Base-by-base conservation (phyloP, 257 asterid genomes). In the Mitragyna speciosa region DNA sequence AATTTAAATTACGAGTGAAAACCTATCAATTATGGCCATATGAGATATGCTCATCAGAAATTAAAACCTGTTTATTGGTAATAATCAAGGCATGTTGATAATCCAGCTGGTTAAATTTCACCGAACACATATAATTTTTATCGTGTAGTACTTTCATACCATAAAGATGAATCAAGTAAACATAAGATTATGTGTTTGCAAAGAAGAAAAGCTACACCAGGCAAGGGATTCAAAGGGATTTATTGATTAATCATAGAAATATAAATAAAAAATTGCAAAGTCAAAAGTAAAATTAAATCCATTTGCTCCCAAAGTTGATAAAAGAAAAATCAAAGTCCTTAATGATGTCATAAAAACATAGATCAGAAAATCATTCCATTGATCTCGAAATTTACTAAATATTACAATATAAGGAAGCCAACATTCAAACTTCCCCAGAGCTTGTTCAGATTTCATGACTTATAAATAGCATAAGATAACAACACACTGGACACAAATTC, bases 51-150 rank as follows among this genome's bases (percentile, higher is more conserved):
- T 26, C 76, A 72, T 14, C n/a, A 48, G 30, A 72, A 48, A n/a
- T 54, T 19, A 30, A 16, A 78, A 78, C 70, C 76, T 78, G 76
- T 52, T 54, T 48, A 69, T n/a, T 68, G 63, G 48, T 12, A 39
- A 28, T 30, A 22, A 41, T 36, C 54, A 66, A 2, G 22, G 20
- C 36, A 41, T 58, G 19, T 49, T 20, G 20, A 2, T 8, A 17
- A 17, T 77, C 75, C 67, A 59, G 49, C 80, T 28, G 26, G 30
- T 45, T 8, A 33, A 47, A 24, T 24, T 22, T 16, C 58, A 61
- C 41, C 43, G 33, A 67, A 67, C 16, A 28, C 49, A 28, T 26
- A 49, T 67, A 54, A 28, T 77, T 66, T 77, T 52, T n/a, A 41
- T 28, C 28, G 33, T 11, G n/a, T 19, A 11, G 49, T 20, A n/a